phyloP scores from a whole-genome alignment of 768 basidiomycete genomes.

The Termitomyces sp. region DNA sequence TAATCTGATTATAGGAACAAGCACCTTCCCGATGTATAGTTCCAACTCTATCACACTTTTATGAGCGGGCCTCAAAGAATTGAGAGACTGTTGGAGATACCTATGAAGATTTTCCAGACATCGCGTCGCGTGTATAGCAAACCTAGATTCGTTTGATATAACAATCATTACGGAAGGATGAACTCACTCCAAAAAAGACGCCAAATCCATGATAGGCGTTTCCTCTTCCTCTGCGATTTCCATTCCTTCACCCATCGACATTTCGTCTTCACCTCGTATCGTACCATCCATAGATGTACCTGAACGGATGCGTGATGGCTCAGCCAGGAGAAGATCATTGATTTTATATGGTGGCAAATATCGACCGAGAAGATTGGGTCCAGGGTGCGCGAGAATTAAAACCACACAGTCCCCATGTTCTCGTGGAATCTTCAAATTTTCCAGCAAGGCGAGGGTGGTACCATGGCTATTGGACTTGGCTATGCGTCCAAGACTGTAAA shows the following conservation, averaged over 20 bases:
- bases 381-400: constrained; percentile 66
- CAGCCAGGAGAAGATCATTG: constrained; percentile 62
- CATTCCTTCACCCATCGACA: constrained; percentile 25
- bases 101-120: constrained; percentile 66
- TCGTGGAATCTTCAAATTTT: constrained; percentile 63
- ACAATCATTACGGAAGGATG: background rate
- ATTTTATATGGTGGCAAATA: constrained; percentile 64
- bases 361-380: constrained; percentile 62
- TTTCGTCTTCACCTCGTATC: constrained; percentile 25
- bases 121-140: constrained; percentile 70
- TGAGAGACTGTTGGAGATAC: constrained; percentile 22
- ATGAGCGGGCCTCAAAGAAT: constrained; percentile 5
- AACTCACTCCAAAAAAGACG: constrained; percentile 66
- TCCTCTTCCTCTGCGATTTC: constrained; percentile 42
- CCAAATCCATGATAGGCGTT: constrained; percentile 69
- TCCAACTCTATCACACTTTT: constrained; percentile 34
- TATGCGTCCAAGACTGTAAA: constrained; percentile 45
- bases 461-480: constrained; percentile 41
- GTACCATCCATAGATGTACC: constrained; percentile 42
- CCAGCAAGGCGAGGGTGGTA: constrained; percentile 52
- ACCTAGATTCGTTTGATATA: constrained; percentile 32
- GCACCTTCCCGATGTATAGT: constrained; percentile 67
- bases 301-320: constrained; percentile 38
- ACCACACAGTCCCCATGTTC: constrained; percentile 65
- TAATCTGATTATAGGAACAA: background rate